These are phyloP conservation scores for Fagus crenata DNA, from an alignment of 306 rosid genomes.

Conservation along the genomic window DNA sequence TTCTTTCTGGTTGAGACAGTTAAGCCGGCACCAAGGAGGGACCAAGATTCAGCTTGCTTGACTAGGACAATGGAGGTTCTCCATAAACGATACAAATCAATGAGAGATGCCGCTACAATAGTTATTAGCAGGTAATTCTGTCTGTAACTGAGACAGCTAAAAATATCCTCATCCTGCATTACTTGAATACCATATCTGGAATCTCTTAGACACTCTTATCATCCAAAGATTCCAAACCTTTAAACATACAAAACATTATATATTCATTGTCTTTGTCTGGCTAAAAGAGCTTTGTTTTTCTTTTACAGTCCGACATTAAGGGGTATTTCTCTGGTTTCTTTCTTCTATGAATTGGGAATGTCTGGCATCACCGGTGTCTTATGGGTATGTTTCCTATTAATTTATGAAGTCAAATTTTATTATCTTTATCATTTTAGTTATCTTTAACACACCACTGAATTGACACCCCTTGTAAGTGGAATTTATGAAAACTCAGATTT, in stretches of 20 bases:
- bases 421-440: too few relatives aligned
- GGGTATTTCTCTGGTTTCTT: constrained; percentile 66
- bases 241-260: background rate
- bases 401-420: too few relatives aligned
- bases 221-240: background rate
- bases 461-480: too few relatives aligned
- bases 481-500: too few relatives aligned
- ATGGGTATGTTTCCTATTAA: constrained; percentile 45
- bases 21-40: constrained; percentile 25
- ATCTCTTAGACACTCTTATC: background rate
- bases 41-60: constrained; percentile 40
- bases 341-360: constrained; percentile 84
- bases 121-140: constrained; percentile 57
- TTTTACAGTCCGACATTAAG: constrained; percentile 68
- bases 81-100: constrained; percentile 50
- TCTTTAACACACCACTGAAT: too few relatives aligned
- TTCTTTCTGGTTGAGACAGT: constrained; percentile 69
- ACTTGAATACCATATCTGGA: background rate
- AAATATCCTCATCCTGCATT: background rate
- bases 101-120: constrained; percentile 59
- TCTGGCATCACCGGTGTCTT: constrained; percentile 61
- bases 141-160: background rate
- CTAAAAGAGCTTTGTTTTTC: constrained; percentile 9
- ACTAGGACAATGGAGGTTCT: constrained; percentile 42
- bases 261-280: background rate